Conservation (phyloP, 208 protist genomes). For the Leishmania major region DNA sequence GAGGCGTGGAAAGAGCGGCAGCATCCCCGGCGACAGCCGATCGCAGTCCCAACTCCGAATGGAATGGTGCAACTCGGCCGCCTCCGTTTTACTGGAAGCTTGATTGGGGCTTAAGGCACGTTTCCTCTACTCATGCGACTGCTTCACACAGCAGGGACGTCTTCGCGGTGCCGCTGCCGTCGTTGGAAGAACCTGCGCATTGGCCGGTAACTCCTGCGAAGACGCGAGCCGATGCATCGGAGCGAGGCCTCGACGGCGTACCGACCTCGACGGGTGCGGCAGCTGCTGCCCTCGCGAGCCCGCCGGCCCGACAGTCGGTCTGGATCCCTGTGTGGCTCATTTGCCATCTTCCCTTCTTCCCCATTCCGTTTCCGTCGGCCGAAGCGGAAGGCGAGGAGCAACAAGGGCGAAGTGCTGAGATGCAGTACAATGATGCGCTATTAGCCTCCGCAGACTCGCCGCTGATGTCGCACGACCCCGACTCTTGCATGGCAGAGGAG, state of each 20-base stretch:
- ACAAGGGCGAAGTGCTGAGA: neutral
- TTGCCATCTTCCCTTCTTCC: constrained; percentile 36
- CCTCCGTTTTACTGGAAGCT: constrained; percentile 6
- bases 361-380: constrained; percentile 14
- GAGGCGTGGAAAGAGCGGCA: neutral
- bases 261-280: neutral
- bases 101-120: neutral
- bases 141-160: neutral
- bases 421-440: neutral
- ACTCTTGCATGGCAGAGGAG: neutral
- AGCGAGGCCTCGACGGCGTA: neutral
- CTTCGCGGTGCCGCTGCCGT: neutral
- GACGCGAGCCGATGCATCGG: neutral
- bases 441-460: neutral
- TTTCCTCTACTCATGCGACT: no score
- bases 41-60: neutral
- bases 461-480: neutral
- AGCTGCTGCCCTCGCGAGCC: neutral
- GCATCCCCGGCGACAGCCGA: neutral
- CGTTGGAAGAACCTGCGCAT: neutral
- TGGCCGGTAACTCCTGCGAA: neutral
- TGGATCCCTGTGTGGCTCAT: constrained; percentile 33
- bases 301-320: neutral
- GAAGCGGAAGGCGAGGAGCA: neutral
- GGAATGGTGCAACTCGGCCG: neutral